These are phyloP conservation scores for Pisolithus sp. DNA, from an alignment of 768 basidiomycete species.

Conservation along the genomic window DNA sequence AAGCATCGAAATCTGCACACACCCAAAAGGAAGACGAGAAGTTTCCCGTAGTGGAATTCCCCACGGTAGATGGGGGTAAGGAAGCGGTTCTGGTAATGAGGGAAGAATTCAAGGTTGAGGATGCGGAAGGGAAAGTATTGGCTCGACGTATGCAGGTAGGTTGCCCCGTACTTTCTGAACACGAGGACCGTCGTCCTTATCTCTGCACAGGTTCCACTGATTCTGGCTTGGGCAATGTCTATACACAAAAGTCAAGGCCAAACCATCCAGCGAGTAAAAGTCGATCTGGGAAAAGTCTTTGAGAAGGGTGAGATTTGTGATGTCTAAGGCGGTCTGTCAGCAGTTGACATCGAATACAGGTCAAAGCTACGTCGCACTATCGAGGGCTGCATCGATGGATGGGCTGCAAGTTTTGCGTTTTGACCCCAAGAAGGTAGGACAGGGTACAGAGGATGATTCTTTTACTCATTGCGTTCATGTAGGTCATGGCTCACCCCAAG, in stretches of 20 bases:
- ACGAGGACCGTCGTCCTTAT: neutral
- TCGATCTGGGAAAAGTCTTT: conserved; percentile 62
- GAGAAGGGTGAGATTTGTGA: conserved; percentile 37
- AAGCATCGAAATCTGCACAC: conserved; percentile 18
- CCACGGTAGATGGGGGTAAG: conserved; percentile 33
- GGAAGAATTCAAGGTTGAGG: conserved; percentile 49
- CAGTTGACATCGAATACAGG: conserved; percentile 20
- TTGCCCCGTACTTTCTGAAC: neutral
- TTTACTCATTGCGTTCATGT: neutral
- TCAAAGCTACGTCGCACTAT: conserved; percentile 45
- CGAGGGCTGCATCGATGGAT: conserved; percentile 46
- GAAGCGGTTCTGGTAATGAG: conserved; percentile 44
- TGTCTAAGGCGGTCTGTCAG: too few relatives aligned
- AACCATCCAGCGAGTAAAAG: conserved; percentile 58
- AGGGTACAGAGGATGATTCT: neutral
- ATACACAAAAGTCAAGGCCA: conserved; percentile 79
- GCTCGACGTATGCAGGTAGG: conserved; percentile 41
- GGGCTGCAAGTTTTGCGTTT: conserved; percentile 50
- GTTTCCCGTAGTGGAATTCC: conserved; percentile 44
- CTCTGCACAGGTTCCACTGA: conserved; percentile 52
- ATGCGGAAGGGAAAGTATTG: conserved; percentile 43
- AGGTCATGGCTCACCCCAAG: conserved; percentile 40
- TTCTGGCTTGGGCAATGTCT: conserved; percentile 71
- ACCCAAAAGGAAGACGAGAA: conserved; percentile 34
- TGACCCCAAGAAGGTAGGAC: conserved; percentile 42